Percentiles rank a stretch among this genome's conserved stretches.
phyloP scores from a whole-genome alignment of 108 stramenopile species.

The Cyclotella sp. region DNA sequence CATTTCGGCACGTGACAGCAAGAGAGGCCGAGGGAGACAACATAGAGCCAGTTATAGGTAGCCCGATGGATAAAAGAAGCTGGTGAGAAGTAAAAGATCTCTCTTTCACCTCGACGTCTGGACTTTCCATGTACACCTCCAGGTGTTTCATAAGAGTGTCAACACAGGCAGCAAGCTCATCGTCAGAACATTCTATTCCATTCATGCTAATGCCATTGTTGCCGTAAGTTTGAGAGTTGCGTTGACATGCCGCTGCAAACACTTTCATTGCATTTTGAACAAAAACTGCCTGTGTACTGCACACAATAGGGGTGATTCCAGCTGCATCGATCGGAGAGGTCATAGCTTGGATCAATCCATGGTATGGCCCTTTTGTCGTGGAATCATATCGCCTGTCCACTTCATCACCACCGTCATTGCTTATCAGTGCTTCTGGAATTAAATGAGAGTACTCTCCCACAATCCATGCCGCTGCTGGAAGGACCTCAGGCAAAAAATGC shows the following conservation, averaged over 20 bases:
- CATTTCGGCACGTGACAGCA: conserved; percentile 45
- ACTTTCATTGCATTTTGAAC: conserved; percentile 92
- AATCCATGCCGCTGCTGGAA: conserved; percentile 95
- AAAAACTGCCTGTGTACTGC: conserved; percentile 81
- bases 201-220: conserved; percentile 24
- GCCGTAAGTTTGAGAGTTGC: conserved; percentile 47
- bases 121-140: conserved; percentile 62
- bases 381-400: conserved; percentile 56
- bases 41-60: conserved; percentile 38
- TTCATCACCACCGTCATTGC: conserved; percentile 54
- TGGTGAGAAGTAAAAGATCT: conserved; percentile 76
- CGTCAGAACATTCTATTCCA: conserved; percentile 46
- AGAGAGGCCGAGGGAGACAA: conserved; percentile 19
- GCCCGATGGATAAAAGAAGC: conserved; percentile 67
- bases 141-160: conserved; percentile 56
- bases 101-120: conserved; percentile 93
- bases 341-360: conserved; percentile 73
- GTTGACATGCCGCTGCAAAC: conserved; percentile 75
- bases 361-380: conserved; percentile 58
- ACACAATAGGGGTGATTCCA: conserved; percentile 55
- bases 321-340: conserved; percentile 60
- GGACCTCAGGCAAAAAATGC: conserved; percentile 71
- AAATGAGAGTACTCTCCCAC: conserved; percentile 93
- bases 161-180: conserved; percentile 67
- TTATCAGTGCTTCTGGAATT: conserved; percentile 63